Conservation (phyloP, 83 land plant genomes). For the Diphasiastrum complanatum region DNA sequence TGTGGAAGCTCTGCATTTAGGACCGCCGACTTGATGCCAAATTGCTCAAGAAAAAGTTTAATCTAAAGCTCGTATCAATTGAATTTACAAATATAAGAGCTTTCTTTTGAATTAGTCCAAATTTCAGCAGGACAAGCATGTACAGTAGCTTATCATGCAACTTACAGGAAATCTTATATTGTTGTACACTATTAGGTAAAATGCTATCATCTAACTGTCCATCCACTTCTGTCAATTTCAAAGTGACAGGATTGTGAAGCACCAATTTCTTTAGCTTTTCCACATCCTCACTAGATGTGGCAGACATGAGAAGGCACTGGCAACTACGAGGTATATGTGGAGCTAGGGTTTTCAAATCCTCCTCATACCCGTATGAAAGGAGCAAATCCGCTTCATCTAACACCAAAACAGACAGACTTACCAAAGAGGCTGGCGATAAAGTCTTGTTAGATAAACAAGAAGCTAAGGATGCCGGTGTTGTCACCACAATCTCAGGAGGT, state of each 20-base stretch:
- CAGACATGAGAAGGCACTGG: slow-evolving; percentile 97
- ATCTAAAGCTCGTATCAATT: slow-evolving; percentile 66
- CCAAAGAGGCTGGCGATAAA: slow-evolving; percentile 38
- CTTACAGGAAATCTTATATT: slow-evolving; percentile 81
- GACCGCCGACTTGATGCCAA: slow-evolving; percentile 83
- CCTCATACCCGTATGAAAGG: slow-evolving; percentile 88
- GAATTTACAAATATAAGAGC: slow-evolving; percentile 81
- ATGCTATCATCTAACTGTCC: slow-evolving; percentile 49
- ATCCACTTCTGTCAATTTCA: slow-evolving; percentile 72
- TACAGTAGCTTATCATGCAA: slow-evolving; percentile 63
- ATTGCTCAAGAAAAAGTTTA: slow-evolving; percentile 91
- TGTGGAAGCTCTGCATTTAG: slow-evolving; percentile 94
- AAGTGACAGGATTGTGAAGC: slow-evolving; percentile 75
- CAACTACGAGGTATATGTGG: slow-evolving; percentile 72
- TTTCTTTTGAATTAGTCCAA: slow-evolving; percentile 82
- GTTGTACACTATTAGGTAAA: slow-evolving; percentile 79
- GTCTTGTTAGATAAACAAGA: slow-evolving; percentile 50
- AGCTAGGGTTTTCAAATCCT: slow-evolving; percentile 66
- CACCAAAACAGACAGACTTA: slow-evolving; percentile 57
- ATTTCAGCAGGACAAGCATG: slow-evolving; percentile 56
- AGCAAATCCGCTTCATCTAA: slow-evolving; percentile 97
- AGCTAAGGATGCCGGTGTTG: slow-evolving; percentile 82
- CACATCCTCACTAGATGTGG: slow-evolving; percentile 82
- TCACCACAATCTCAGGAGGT: slow-evolving; percentile 64
- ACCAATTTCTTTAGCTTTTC: slow-evolving; percentile 88